Conservation (phyloP, 768 basidiomycete genomes). For the Ephemerocybe angulata region DNA sequence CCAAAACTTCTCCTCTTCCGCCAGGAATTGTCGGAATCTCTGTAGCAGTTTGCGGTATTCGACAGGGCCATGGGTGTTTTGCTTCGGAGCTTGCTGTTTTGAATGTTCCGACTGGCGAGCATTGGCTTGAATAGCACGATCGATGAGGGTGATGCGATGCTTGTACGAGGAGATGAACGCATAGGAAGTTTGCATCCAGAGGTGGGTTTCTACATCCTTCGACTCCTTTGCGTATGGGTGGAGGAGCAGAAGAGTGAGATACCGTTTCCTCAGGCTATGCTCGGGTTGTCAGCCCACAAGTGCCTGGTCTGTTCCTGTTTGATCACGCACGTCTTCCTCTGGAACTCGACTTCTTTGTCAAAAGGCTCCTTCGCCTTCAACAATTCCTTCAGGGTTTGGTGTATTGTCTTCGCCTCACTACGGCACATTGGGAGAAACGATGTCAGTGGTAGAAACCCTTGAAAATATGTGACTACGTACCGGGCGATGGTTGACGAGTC, state of each 20-base stretch:
- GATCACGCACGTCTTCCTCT: constrained; percentile 73
- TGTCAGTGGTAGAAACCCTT: constrained; percentile 1
- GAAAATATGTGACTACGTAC: constrained; percentile 28
- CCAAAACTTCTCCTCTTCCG: constrained; percentile 92
- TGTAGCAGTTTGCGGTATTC: constrained; percentile 85
- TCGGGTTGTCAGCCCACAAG: constrained; percentile 13
- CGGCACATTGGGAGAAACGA: constrained; percentile 13
- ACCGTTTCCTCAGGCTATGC: constrained; percentile 62
- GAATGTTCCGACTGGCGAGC: constrained; percentile 28
- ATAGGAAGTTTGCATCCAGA: constrained; percentile 94
- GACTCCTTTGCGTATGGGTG: constrained; percentile 70
- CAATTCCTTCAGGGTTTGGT: constrained; percentile 70
- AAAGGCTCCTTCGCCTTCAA: constrained; percentile 75
- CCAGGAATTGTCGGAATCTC: constrained; percentile 85
- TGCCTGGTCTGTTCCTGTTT: constrained; percentile 10
- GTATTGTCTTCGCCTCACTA: constrained; percentile 78
- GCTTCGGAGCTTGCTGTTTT: constrained; percentile 2
- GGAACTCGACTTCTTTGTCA: constrained; percentile 82
- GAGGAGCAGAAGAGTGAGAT: constrained; percentile 64
- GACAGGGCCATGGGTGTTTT: constrained; percentile 50
- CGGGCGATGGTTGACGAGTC: constrained; percentile 41
- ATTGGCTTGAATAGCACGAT: constrained; percentile 48
- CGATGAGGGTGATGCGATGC: constrained; percentile 63
- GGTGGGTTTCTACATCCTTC: constrained; percentile 74
- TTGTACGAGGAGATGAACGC: constrained; percentile 82